Base-by-base conservation (phyloP, 257 asterid species). In the Nicotiana attenuata region DNA sequence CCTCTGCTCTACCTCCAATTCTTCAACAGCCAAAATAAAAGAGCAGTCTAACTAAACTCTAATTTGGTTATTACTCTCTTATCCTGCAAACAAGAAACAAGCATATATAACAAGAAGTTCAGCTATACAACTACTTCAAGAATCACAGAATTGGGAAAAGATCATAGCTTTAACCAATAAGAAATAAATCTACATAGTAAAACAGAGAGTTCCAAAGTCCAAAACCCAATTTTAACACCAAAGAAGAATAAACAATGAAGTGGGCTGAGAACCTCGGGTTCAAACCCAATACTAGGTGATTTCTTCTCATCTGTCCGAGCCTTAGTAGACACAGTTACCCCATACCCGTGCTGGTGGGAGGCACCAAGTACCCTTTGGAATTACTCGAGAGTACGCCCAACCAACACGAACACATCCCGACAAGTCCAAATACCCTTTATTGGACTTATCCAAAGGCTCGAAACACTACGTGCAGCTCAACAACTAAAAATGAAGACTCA, bases 21-120 rank as follows among this genome's bases (percentile, higher is more conserved):
- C 81, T 76, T 81, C 87, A 84, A 87, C 88, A 87, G 82, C 90
- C 90, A 65, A 83, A 81, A 82, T 10, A 45, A 82, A 82, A 84
- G 17, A 80, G 17, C 76, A 57, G 45, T 50, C 65, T 57, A 41
- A 80, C 67, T 68, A 65, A 78, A 28, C 45, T 26, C 64, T 56
- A 55, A 60, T 47, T 78, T 52, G 20, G 15, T 50, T 50, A 76
- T 77, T 66, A 64, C 65, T 80, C 82, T 66, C 33, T 60, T 60
- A 38, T 22, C 87, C 86, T 78, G 80, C 81, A 78, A 53, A 68
- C 63, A 7, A 7, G 4, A 11, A 35, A 71, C 64, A 55, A 50
- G 63, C 38, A 55, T 59, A 24, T 26, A 80, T 38, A 65, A 65
- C 83, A 22, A 83, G 7, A 60, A 50, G 28, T 28, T 55, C 71